Conservation (phyloP, 306 rosid genomes). For the Pterocarpus macrocarpus region DNA sequence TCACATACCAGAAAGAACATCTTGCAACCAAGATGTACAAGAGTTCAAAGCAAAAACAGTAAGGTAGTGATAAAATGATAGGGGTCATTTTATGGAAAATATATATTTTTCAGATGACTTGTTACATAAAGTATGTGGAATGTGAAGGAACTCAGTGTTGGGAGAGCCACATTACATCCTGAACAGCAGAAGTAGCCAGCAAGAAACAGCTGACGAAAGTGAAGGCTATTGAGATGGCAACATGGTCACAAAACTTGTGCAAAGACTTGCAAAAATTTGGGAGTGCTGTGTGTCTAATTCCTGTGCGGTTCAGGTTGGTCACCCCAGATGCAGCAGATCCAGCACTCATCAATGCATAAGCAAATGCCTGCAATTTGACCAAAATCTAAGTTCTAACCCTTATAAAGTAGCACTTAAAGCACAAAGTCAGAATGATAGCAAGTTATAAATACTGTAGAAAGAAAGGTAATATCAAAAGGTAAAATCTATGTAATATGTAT, state of each 20-base stretch:
- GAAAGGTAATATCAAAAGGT: neutral
- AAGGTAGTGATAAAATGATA: neutral
- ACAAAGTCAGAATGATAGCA: neutral
- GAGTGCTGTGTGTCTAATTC: slow-evolving; percentile 77
- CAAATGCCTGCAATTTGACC: slow-evolving; percentile 68
- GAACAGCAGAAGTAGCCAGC: slow-evolving; percentile 77
- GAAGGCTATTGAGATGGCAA: slow-evolving; percentile 88
- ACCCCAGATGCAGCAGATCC: slow-evolving; percentile 95
- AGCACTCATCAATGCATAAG: slow-evolving; percentile 88
- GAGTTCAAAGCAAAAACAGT: neutral
- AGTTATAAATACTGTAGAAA: too few species aligned
- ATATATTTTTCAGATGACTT: slow-evolving; percentile 32
- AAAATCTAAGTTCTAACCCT: neutral
- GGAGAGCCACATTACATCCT: slow-evolving; percentile 82
- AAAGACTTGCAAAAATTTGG: slow-evolving; percentile 85
- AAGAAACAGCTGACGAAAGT: slow-evolving; percentile 76
- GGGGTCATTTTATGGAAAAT: slow-evolving; percentile 1
- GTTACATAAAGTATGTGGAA: slow-evolving; percentile 23
- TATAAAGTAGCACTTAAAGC: neutral
- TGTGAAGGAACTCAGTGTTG: slow-evolving; percentile 57
- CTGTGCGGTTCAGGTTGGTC: slow-evolving; percentile 82
- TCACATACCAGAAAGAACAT: slow-evolving; percentile 1
- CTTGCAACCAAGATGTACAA: neutral
- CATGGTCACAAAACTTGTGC: slow-evolving; percentile 79
- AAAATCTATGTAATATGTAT: neutral